These are phyloP conservation scores for Gigaspora rosea DNA, from an alignment of 192 early-diverging fungal species.

Conservation along the genomic window DNA sequence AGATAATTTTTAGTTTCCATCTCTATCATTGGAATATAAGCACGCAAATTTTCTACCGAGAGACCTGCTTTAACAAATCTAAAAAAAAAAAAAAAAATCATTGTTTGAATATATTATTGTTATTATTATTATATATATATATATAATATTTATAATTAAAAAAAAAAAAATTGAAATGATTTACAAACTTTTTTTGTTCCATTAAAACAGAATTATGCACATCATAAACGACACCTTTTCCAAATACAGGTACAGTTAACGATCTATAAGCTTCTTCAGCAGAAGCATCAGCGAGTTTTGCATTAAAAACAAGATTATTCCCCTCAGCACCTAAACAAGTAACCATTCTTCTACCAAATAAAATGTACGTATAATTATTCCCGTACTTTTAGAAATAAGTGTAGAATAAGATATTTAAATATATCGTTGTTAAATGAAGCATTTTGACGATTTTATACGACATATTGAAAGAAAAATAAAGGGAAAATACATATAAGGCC, in stretches of 20 bases:
- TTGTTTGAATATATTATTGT: neutral
- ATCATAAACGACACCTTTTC: slow-evolving; percentile 95
- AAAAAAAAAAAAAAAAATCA: neutral
- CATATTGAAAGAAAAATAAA: too few relatives aligned
- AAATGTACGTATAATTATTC: slow-evolving; percentile 89
- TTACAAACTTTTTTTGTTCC: slow-evolving; percentile 92
- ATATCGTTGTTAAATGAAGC: too few relatives aligned
- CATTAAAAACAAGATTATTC: slow-evolving; percentile 97
- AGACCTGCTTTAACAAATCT: slow-evolving; percentile 95
- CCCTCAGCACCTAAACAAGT: slow-evolving; percentile 87
- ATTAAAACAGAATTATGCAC: slow-evolving; percentile 88
- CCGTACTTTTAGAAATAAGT: slow-evolving; percentile 58
- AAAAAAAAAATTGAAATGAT: slow-evolving; percentile 21
- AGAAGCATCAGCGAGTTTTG: slow-evolving; percentile 77
- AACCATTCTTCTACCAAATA: slow-evolving; percentile 91
- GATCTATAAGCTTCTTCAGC: slow-evolving; percentile 93
- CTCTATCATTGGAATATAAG: slow-evolving; percentile 85
- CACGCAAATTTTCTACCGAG: slow-evolving; percentile 81
- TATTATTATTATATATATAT: neutral
- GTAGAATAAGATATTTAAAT: neutral
- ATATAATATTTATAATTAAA: neutral
- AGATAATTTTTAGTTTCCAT: slow-evolving; percentile 84
- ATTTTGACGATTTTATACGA: too few relatives aligned
- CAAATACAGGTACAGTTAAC: slow-evolving; percentile 94
- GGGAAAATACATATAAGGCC: too few relatives aligned